Evolutionary conservation across 73 alveolate genomes (phyloP).

Genomic region (Diophrys sp.): DNA sequence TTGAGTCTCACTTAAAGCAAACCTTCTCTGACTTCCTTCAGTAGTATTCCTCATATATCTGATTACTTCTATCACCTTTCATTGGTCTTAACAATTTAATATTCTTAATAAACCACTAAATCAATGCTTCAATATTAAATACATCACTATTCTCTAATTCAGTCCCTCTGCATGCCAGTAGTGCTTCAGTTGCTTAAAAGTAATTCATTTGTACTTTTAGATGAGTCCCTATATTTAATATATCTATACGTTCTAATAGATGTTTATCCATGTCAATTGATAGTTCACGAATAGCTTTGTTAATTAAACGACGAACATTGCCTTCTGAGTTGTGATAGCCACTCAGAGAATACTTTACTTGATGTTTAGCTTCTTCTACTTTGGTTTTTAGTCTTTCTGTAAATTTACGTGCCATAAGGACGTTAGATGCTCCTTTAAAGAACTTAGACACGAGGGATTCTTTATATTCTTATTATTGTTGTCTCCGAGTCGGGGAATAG

Average conservation of each 20-base stretch:
- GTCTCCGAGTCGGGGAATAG: neutral
- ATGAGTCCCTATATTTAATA: neutral
- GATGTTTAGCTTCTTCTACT: neutral
- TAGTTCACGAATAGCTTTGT: conserved; percentile 14
- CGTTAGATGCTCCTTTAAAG: neutral
- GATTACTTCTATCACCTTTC: too few species aligned
- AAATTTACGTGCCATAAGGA: neutral
- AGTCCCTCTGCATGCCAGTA: conserved; percentile 16
- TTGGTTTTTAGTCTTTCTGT: neutral
- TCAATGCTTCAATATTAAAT: conserved; percentile 7
- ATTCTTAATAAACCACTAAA: conserved; percentile 20
- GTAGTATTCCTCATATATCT: too few species aligned
- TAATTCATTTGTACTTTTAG: conserved; percentile 21
- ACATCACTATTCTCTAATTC: conserved; percentile 12
- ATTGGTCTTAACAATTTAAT: conserved; percentile 1
- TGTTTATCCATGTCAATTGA: conserved; percentile 4
- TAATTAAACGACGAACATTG: neutral
- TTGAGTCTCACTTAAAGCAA: too few species aligned
- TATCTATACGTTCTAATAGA: conserved; percentile 2
- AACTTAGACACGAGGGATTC: neutral
- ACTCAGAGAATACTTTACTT: neutral
- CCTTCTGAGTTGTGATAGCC: neutral
- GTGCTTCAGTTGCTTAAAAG: conserved; percentile 33
- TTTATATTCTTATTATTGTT: too few species aligned
- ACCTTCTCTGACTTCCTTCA: too few species aligned